Evolutionary conservation across 2,329 filamentous ascomycete genomes (phyloP).

Genomic region (Stromatinia cepivora): DNA sequence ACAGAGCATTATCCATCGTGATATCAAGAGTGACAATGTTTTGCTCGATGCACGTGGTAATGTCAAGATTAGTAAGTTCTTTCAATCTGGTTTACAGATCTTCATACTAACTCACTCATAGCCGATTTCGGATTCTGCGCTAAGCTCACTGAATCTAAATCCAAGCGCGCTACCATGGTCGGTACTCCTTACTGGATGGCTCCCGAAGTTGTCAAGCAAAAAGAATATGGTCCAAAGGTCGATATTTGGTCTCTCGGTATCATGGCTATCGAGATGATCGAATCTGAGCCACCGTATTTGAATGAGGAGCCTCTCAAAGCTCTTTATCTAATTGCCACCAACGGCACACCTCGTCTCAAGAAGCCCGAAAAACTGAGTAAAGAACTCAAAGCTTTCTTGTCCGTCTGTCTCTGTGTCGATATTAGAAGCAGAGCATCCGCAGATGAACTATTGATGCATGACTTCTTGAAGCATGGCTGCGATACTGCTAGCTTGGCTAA

Average conservation of each 20-base stretch:
- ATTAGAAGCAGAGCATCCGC: slow-evolving; percentile 93
- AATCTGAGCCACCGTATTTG: slow-evolving; percentile 94
- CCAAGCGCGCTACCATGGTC: slow-evolving; percentile 98
- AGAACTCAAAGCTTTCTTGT: slow-evolving; percentile 95
- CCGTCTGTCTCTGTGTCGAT: slow-evolving; percentile 93
- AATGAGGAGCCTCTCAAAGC: slow-evolving; percentile 92
- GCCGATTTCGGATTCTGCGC: slow-evolving; percentile 99
- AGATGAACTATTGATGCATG: slow-evolving; percentile 83
- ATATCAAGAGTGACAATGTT: slow-evolving; percentile 99
- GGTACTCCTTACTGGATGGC: slow-evolving; percentile 99
- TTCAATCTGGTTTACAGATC: neutral
- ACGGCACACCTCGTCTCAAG: slow-evolving; percentile 93
- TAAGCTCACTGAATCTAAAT: slow-evolving; percentile 94
- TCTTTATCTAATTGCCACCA: slow-evolving; percentile 93
- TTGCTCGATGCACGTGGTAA: slow-evolving; percentile 89
- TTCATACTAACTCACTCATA: slow-evolving; percentile 46
- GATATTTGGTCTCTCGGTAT: slow-evolving; percentile 99
- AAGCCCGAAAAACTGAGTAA: slow-evolving; percentile 98
- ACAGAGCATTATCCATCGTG: slow-evolving; percentile 96
- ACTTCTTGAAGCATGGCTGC: slow-evolving; percentile 92
- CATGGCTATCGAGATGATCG: slow-evolving; percentile 99
- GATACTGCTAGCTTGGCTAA: slow-evolving; percentile 79
- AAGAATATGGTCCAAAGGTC: slow-evolving; percentile 97
- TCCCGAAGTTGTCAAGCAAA: slow-evolving; percentile 92
- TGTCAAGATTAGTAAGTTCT: slow-evolving; percentile 87